These are phyloP conservation scores for Antarctomyces pellizariae DNA, from an alignment of 495 filamentous ascomycete species.

Conservation along the genomic window DNA sequence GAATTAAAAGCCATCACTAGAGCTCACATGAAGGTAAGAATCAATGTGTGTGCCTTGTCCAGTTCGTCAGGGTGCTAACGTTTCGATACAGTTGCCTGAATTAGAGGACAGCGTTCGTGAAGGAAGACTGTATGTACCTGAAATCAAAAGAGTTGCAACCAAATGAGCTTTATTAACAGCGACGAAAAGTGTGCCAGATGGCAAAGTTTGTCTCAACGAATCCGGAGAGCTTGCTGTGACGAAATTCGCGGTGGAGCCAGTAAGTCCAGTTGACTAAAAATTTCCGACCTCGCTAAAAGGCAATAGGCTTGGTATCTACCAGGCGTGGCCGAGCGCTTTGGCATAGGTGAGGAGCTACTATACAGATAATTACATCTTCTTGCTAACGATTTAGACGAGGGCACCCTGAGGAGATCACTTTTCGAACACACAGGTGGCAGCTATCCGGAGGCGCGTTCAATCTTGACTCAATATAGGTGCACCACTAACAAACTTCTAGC, in stretches of 20 bases:
- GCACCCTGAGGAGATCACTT: slow-evolving; percentile 56
- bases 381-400: slow-evolving; percentile 39
- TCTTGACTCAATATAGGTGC: slow-evolving; percentile 1
- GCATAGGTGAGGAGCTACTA: slow-evolving; percentile 34
- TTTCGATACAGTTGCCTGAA: slow-evolving; percentile 40
- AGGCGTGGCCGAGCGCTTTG: slow-evolving; percentile 84
- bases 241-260: slow-evolving; percentile 88
- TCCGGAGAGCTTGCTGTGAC: slow-evolving; percentile 78
- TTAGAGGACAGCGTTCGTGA: slow-evolving; percentile 65
- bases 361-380: neutral
- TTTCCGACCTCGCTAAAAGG: neutral
- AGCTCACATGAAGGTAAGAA: slow-evolving; percentile 65
- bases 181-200: slow-evolving; percentile 47
- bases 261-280: slow-evolving; percentile 10
- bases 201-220: slow-evolving; percentile 68
- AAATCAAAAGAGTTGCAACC: too few species aligned
- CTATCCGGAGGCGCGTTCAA: slow-evolving; percentile 39
- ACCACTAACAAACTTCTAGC: slow-evolving; percentile 19
- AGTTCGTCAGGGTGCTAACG: slow-evolving; percentile 7
- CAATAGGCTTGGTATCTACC: slow-evolving; percentile 70
- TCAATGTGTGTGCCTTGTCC: neutral
- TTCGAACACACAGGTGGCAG: slow-evolving; percentile 93
- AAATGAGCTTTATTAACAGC: neutral
- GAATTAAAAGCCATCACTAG: slow-evolving; percentile 71
- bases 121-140: slow-evolving; percentile 33